Evolutionary conservation across 2,329 filamentous ascomycete genomes (phyloP).

Genomic region (Curvularia eragrostidis): DNA sequence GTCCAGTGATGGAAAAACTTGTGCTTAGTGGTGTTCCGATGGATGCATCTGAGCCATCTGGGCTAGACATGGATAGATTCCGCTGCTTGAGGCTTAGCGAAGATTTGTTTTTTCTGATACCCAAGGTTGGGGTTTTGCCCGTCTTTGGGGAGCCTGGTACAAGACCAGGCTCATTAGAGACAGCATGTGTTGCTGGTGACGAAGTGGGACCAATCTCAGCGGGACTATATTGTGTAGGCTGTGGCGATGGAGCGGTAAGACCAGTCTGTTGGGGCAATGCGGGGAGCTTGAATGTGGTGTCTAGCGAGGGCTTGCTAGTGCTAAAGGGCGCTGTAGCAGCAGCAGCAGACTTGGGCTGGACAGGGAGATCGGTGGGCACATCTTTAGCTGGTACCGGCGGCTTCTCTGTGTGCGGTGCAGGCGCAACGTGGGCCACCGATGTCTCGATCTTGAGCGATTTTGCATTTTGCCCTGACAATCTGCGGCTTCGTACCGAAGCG

Average conservation of each 20-base stretch:
- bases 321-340: constrained; percentile 30
- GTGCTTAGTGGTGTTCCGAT: constrained; percentile 77
- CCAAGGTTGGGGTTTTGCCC: constrained; percentile 39
- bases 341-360: constrained; percentile 47
- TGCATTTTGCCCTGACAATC: constrained; percentile 79
- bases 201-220: constrained; percentile 52
- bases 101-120: constrained; percentile 59
- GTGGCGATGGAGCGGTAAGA: constrained; percentile 42
- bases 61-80: constrained; percentile 71
- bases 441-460: constrained; percentile 93
- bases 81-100: constrained; percentile 73
- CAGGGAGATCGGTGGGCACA: constrained; percentile 39
- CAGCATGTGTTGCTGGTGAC: constrained; percentile 50
- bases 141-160: constrained; percentile 46
- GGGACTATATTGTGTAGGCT: constrained; percentile 49
- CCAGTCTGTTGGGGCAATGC: constrained; percentile 37
- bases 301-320: constrained; percentile 33
- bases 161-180: constrained; percentile 54
- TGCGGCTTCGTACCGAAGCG: constrained; percentile 71
- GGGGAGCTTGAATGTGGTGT: constrained; percentile 43
- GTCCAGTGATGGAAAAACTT: constrained; percentile 63
- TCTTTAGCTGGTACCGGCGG: constrained; percentile 42
- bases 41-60: constrained; percentile 69
- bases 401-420: constrained; percentile 47
- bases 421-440: constrained; percentile 47